phyloP scores from a whole-genome alignment of 129 eudicot genomes.

The Ambrosia artemisiifolia region DNA sequence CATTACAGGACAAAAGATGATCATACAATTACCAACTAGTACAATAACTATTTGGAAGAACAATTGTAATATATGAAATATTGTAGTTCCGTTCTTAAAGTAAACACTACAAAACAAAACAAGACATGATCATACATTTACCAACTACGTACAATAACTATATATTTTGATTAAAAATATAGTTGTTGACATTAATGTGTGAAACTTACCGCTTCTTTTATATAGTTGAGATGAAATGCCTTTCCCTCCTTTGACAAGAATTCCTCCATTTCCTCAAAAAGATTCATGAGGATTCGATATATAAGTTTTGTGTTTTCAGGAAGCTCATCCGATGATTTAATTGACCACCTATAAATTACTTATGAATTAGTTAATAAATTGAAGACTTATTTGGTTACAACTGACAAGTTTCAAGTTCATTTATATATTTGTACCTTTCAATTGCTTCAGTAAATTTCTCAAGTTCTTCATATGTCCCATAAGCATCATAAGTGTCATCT shows the following conservation, averaged over 20 bases:
- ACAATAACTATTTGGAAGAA: too few relatives aligned
- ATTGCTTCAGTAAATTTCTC: background rate
- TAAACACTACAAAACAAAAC: too few relatives aligned
- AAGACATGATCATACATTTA: too few relatives aligned
- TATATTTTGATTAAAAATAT: too few relatives aligned
- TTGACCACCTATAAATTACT: background rate
- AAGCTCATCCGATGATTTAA: background rate
- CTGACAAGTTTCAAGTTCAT: background rate
- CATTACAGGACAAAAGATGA: too few relatives aligned
- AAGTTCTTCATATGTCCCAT: background rate
- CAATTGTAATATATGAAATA: too few relatives aligned
- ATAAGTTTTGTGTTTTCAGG: background rate
- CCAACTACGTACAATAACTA: too few relatives aligned
- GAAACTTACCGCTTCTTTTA: background rate
- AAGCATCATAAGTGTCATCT: constrained; percentile 10
- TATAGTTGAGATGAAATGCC: background rate
- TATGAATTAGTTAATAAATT: background rate
- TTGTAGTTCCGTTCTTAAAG: too few relatives aligned
- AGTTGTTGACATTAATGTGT: too few relatives aligned
- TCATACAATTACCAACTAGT: too few relatives aligned
- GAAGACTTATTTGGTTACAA: too few relatives aligned
- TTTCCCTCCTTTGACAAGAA: background rate
- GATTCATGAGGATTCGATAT: background rate
- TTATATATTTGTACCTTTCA: background rate
- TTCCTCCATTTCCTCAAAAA: background rate